Percentiles rank a stretch among this genome's conserved stretches.
These are phyloP conservation scores for Cladosporium sp. DNA, from an alignment of 2,329 filamentous ascomycete genomes.

Conservation along the genomic window DNA sequence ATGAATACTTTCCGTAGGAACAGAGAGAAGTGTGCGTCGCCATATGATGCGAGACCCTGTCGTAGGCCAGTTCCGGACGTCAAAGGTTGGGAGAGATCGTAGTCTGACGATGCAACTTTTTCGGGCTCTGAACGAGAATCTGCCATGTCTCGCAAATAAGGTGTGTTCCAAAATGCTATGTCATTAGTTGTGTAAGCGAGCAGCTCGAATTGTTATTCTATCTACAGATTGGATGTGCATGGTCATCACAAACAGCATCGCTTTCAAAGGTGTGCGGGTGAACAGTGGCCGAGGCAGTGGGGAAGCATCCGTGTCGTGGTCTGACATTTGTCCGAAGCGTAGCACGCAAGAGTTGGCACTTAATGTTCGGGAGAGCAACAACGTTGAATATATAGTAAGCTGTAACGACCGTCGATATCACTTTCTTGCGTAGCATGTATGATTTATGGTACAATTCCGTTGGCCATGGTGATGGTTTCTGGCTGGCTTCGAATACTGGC, in stretches of 20 bases:
- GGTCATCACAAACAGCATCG: slow-evolving; percentile 1
- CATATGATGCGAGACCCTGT: slow-evolving; percentile 64
- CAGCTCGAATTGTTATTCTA: too few species aligned
- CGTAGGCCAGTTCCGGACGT: slow-evolving; percentile 49
- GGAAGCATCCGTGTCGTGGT: not conserved
- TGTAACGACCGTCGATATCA: too few species aligned
- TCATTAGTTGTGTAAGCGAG: too few species aligned
- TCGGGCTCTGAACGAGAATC: not conserved
- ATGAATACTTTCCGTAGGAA: slow-evolving; percentile 75
- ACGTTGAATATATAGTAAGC: too few species aligned
- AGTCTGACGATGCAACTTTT: slow-evolving; percentile 39
- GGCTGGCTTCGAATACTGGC: too few species aligned
- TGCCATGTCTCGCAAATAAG: not conserved
- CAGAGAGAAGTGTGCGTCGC: slow-evolving; percentile 69
- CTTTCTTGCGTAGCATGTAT: too few species aligned
- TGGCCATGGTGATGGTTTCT: too few species aligned
- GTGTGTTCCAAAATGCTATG: too few species aligned
- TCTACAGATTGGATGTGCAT: not conserved
- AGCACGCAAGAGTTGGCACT: not conserved
- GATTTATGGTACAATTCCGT: too few species aligned
- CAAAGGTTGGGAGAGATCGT: slow-evolving; percentile 56
- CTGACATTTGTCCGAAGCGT: not conserved
- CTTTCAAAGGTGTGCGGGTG: not conserved
- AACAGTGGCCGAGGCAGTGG: not conserved
- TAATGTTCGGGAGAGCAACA: too few species aligned